These are phyloP conservation scores for Sanghuangporus baumii DNA, from an alignment of 1,284 basidiomycete species.

Conservation along the genomic window DNA sequence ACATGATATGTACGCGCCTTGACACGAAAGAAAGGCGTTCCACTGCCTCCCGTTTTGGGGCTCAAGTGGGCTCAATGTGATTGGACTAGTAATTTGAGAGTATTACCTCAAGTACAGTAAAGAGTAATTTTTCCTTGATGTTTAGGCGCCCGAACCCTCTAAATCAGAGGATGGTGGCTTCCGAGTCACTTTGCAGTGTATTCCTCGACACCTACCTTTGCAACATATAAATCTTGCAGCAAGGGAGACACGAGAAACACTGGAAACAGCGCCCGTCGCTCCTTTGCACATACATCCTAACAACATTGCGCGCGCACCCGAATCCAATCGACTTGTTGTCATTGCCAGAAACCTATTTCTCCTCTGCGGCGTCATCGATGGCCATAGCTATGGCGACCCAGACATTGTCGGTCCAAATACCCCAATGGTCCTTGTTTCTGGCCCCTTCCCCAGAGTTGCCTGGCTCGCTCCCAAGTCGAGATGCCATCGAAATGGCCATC, in stretches of 20 bases:
- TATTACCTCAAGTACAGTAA: too few relatives aligned
- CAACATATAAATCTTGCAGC: background rate
- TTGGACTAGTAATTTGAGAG: too few relatives aligned
- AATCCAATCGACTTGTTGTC: background rate
- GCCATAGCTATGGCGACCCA: background rate
- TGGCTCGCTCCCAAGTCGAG: background rate
- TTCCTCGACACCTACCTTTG: background rate
- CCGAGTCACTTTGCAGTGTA: too few relatives aligned
- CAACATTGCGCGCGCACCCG: background rate
- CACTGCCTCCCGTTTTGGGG: too few relatives aligned
- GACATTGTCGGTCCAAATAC: background rate
- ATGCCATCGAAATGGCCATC: background rate
- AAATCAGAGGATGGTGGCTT: too few relatives aligned
- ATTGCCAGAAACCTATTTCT: background rate
- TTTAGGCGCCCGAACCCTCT: too few relatives aligned
- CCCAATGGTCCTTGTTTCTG: background rate
- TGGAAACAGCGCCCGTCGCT: background rate
- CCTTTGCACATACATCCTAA: background rate
- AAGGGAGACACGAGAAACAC: background rate
- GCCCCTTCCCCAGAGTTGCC: background rate
- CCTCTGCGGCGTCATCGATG: background rate
- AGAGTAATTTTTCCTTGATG: too few relatives aligned
- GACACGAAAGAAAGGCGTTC: too few relatives aligned
- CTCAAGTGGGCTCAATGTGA: too few relatives aligned
- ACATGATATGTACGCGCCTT: too few relatives aligned